phyloP scores from a whole-genome alignment of 345 rosid genomes.

The Citropsis articulata region DNA sequence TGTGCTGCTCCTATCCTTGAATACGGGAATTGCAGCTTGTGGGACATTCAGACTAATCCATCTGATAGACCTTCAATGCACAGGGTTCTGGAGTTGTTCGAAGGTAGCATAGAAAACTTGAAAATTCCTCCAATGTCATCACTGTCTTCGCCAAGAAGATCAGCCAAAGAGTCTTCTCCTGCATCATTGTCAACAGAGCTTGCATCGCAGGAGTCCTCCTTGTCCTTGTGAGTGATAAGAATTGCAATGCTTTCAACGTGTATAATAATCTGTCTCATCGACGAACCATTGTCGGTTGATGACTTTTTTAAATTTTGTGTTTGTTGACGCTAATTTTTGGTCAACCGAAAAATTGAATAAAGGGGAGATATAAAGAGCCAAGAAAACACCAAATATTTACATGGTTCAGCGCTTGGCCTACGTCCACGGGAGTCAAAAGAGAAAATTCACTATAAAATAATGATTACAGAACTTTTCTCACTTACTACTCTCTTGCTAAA shows the following conservation, averaged over 20 bases:
- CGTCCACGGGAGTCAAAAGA: no score
- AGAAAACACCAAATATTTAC: accelerated
- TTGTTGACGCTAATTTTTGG: no score
- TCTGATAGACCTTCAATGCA: slow-evolving; percentile 42
- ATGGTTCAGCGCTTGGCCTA: no score
- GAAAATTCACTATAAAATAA: no score
- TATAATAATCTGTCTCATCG: no score
- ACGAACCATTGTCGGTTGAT: no score
- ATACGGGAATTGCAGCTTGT: slow-evolving; percentile 1
- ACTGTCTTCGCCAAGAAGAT: background rate
- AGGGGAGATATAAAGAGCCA: no score
- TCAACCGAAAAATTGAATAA: no score
- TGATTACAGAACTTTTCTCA: no score
- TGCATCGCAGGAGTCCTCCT: background rate
- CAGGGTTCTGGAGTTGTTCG: slow-evolving; percentile 31
- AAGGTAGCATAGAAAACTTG: slow-evolving; percentile 1
- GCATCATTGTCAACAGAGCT: background rate
- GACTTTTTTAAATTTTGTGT: no score
- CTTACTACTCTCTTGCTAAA: no score
- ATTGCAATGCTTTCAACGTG: background rate
- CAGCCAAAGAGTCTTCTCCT: background rate
- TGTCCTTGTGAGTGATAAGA: background rate
- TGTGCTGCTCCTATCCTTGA: no score
- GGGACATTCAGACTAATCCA: slow-evolving; percentile 46
- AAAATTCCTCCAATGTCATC: slow-evolving; percentile 13